phyloP scores from a whole-genome alignment of 306 rosid genomes.

The cucumber (Cucumis sativus) region DNA sequence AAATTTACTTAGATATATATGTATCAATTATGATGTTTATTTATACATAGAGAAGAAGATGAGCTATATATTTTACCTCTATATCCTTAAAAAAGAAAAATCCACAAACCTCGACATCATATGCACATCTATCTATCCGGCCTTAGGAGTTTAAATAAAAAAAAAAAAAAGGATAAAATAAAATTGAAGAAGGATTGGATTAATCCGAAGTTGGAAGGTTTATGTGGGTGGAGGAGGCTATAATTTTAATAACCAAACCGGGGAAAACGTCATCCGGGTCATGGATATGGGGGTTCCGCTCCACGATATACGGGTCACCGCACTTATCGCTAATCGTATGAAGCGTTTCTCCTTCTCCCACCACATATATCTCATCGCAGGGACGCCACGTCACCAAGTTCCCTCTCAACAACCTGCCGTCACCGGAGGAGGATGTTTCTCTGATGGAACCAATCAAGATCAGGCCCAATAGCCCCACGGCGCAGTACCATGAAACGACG shows the following conservation, averaged over 20 bases:
- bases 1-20: too few species aligned
- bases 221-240: not conserved
- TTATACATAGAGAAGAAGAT: not conserved
- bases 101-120: not conserved
- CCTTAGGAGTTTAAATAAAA: too few species aligned
- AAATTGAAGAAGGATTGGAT: too few species aligned
- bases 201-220: not conserved
- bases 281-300: conserved; percentile 78
- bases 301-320: conserved; percentile 65
- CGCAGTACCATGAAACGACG: conserved; percentile 1
- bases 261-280: conserved; percentile 87
- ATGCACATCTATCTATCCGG: too few species aligned
- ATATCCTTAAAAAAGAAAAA: not conserved
- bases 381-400: not conserved
- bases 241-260: conserved; percentile 68
- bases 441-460: not conserved
- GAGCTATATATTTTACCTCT: not conserved
- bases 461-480: not conserved
- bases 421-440: not conserved
- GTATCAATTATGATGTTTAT: not conserved
- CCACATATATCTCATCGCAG: conserved; percentile 34
- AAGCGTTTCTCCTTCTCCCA: conserved; percentile 74
- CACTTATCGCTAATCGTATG: conserved; percentile 77
- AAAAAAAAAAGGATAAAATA: not conserved
- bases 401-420: not conserved